Conservation (phyloP, 2,329 filamentous ascomycete species). For the Metarhizium robertsii region DNA sequence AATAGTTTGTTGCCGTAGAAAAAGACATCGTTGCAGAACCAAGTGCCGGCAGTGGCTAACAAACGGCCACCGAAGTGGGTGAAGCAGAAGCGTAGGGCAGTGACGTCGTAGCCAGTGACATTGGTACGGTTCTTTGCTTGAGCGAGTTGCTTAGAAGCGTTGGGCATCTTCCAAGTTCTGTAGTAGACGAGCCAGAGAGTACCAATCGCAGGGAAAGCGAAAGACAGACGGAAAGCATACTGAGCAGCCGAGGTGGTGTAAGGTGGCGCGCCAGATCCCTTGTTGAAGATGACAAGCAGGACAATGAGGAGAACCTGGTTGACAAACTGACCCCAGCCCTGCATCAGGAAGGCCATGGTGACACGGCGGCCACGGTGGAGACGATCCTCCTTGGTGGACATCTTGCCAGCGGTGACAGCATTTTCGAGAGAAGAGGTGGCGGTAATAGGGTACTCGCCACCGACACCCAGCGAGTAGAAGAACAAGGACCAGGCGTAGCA, state of each 20-base stretch:
- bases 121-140: slow-evolving; percentile 76
- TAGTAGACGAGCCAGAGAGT: slow-evolving; percentile 95
- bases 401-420: slow-evolving; percentile 71
- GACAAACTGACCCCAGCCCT: slow-evolving; percentile 93
- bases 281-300: slow-evolving; percentile 80
- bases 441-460: slow-evolving; percentile 94
- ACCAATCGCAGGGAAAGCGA: slow-evolving; percentile 81
- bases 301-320: slow-evolving; percentile 89
- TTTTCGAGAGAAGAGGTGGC: slow-evolving; percentile 93
- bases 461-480: slow-evolving; percentile 58
- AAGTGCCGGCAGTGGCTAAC: slow-evolving; percentile 75
- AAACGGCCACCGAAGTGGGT: slow-evolving; percentile 79
- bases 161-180: slow-evolving; percentile 88
- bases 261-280: slow-evolving; percentile 60
- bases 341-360: slow-evolving; percentile 94
- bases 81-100: slow-evolving; percentile 70
- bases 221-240: slow-evolving; percentile 87
- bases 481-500: slow-evolving; percentile 94
- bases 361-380: slow-evolving; percentile 94
- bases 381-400: slow-evolving; percentile 87
- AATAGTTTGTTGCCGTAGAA: slow-evolving; percentile 99
- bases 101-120: slow-evolving; percentile 87
- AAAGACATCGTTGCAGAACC: slow-evolving; percentile 97
- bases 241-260: slow-evolving; percentile 73
- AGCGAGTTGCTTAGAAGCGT: slow-evolving; percentile 73